Percentiles rank a stretch among this genome's conserved stretches.
phyloP scores from a whole-genome alignment of 345 rosid genomes.

The Gossypium arboreum region DNA sequence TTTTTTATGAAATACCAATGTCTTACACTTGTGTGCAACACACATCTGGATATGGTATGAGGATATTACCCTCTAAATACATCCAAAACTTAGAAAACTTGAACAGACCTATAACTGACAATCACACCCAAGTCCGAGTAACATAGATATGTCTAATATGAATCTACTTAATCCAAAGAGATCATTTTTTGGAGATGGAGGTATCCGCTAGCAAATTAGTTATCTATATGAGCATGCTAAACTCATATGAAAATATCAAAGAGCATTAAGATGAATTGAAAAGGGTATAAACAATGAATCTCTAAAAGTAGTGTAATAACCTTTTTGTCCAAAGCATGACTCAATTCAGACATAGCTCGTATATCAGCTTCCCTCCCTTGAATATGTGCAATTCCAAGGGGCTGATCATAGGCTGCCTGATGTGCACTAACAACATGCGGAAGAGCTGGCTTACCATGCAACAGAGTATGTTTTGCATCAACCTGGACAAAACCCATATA shows the following conservation, averaged over 20 bases:
- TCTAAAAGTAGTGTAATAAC: slow-evolving; percentile 27
- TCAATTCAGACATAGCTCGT: slow-evolving; percentile 48
- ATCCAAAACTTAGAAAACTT: background rate
- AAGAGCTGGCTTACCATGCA: slow-evolving; percentile 36
- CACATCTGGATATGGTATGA: background rate
- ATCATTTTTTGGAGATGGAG: background rate
- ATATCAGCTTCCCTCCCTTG: slow-evolving; percentile 60
- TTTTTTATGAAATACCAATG: background rate
- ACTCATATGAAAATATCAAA: background rate
- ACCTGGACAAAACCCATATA: slow-evolving; percentile 32
- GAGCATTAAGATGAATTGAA: background rate
- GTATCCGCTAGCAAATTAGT: background rate
- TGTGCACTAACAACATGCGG: slow-evolving; percentile 32
- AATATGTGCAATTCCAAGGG: slow-evolving; percentile 28
- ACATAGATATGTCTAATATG: background rate
- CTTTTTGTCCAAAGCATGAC: slow-evolving; percentile 52
- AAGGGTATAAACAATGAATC: slow-evolving; percentile 6
- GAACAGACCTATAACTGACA: background rate
- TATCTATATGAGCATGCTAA: background rate
- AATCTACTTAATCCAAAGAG: too few relatives aligned
- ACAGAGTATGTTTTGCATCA: slow-evolving; percentile 33
- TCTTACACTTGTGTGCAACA: background rate
- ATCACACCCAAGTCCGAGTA: background rate
- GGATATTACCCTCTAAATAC: background rate
- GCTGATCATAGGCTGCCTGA: slow-evolving; percentile 38